Conservation (phyloP, 768 basidiomycete genomes). For the Panaeolus papilionaceus region DNA sequence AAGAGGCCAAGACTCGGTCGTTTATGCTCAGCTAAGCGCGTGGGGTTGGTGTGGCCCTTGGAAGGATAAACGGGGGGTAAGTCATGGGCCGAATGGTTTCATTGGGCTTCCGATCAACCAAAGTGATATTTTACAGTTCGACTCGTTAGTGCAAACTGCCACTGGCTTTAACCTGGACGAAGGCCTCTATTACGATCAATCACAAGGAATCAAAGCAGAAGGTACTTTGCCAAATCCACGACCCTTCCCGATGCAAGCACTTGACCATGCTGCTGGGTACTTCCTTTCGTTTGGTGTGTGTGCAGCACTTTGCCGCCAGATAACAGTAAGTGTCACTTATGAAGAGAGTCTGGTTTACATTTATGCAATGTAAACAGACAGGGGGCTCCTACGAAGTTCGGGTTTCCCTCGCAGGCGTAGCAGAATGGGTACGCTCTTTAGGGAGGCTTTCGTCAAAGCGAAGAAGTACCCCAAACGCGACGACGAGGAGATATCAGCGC, state of each 20-base stretch:
- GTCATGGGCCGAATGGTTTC: conserved; percentile 17
- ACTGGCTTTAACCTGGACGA: conserved; percentile 67
- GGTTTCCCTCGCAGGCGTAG: neutral
- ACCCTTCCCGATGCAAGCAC: conserved; percentile 60
- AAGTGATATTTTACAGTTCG: conserved; percentile 47
- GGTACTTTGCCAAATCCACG: conserved; percentile 26
- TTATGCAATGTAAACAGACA: neutral
- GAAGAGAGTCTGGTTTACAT: neutral
- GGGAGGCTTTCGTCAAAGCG: neutral
- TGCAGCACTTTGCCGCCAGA: conserved; percentile 57
- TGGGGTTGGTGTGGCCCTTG: conserved; percentile 67
- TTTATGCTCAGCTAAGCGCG: conserved; percentile 59
- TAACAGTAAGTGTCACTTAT: conserved; percentile 41
- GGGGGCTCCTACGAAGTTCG: neutral
- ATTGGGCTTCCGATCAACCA: neutral
- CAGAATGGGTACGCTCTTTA: neutral
- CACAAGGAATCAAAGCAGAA: conserved; percentile 31
- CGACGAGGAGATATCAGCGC: neutral
- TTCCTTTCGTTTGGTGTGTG: conserved; percentile 64
- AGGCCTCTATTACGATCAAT: conserved; percentile 46
- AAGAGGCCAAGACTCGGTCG: conserved; percentile 39
- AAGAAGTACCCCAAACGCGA: neutral
- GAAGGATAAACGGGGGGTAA: conserved; percentile 57
- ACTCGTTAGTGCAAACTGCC: conserved; percentile 69
- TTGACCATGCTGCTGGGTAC: conserved; percentile 67